phyloP scores from a whole-genome alignment of 768 basidiomycete genomes.

The Pholiota microspora region DNA sequence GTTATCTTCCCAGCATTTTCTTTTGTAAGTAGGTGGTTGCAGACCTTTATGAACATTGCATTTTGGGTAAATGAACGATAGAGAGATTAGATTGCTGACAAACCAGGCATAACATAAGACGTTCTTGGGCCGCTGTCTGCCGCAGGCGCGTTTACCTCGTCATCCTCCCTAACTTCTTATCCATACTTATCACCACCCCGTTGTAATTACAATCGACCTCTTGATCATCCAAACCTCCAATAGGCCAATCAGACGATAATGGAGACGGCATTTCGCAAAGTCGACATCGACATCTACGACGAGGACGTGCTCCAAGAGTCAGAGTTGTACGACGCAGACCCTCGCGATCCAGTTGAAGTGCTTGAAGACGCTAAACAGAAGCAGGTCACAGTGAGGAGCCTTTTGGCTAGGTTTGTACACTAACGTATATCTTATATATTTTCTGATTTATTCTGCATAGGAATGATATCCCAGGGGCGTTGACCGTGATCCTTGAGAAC shows the following conservation, averaged over 20 bases:
- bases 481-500: conserved; percentile 67
- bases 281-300: conserved; percentile 92
- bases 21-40: too few relatives aligned
- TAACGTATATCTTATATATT: too few relatives aligned
- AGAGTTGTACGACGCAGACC: conserved; percentile 86
- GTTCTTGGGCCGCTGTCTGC: too few relatives aligned
- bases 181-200: background rate
- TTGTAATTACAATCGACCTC: too few relatives aligned
- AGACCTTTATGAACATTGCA: too few relatives aligned
- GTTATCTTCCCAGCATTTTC: too few relatives aligned
- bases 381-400: conserved; percentile 65
- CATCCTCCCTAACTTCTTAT: background rate
- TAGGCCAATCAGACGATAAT: conserved; percentile 19
- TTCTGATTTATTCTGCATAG: too few relatives aligned
- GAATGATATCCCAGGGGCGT: conserved; percentile 73
- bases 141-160: background rate
- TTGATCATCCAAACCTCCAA: background rate
- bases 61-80: too few relatives aligned
- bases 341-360: conserved; percentile 71
- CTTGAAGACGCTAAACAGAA: conserved; percentile 77
- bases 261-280: conserved; percentile 78
- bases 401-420: conserved; percentile 77
- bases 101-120: too few relatives aligned
- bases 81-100: too few relatives aligned
- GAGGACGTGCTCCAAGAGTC: conserved; percentile 85